Percentiles rank a stretch among this genome's conserved stretches.
Evolutionary conservation across 352 stramenopile genomes (phyloP).

Genomic region (Globisporangium okanoganense): DNA sequence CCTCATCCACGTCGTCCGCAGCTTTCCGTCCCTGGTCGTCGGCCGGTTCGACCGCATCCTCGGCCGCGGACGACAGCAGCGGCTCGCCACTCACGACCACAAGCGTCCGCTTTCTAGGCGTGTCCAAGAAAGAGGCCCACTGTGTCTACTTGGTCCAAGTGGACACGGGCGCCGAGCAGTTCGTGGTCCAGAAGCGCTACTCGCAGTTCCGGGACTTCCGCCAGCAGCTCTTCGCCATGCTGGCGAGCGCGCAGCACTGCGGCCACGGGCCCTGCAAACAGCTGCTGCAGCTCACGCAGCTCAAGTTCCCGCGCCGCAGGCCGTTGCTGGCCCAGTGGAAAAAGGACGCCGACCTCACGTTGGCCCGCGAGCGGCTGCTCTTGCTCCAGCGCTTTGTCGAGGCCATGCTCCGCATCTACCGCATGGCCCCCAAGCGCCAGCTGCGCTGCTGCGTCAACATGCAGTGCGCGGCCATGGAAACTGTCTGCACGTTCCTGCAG

Average conservation of each 20-base stretch:
- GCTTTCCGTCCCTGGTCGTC: constrained; percentile 12
- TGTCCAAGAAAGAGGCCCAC: constrained; percentile 33
- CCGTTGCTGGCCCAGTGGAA: constrained; percentile 19
- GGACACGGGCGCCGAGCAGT: constrained; percentile 43
- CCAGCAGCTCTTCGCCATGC: constrained; percentile 29
- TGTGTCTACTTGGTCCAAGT: constrained; percentile 58
- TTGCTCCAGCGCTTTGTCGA: constrained; percentile 55
- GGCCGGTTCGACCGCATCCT: constrained; percentile 3
- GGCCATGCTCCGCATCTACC: constrained; percentile 47
- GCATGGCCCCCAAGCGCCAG: constrained; percentile 36
- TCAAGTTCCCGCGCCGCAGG: constrained; percentile 59
- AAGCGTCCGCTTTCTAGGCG: constrained; percentile 38
- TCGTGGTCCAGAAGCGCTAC: constrained; percentile 60
- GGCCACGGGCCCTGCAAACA: constrained; percentile 38
- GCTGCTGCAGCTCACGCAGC: constrained; percentile 29
- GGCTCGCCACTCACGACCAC: constrained; percentile 28
- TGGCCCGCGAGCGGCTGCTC: constrained; percentile 26
- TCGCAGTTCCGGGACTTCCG: constrained; percentile 70
- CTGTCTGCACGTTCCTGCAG: constrained; percentile 49
- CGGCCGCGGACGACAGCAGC: constrained; percentile 7
- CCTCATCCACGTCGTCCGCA: background rate
- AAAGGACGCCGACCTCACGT: constrained; percentile 26
- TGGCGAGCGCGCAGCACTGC: constrained; percentile 24
- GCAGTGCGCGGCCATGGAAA: constrained; percentile 36
- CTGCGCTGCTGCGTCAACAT: constrained; percentile 56